Evolutionary conservation across 1,284 basidiomycete species (phyloP).

Genomic region (Cutaneotrichosporon daszewskae): DNA sequence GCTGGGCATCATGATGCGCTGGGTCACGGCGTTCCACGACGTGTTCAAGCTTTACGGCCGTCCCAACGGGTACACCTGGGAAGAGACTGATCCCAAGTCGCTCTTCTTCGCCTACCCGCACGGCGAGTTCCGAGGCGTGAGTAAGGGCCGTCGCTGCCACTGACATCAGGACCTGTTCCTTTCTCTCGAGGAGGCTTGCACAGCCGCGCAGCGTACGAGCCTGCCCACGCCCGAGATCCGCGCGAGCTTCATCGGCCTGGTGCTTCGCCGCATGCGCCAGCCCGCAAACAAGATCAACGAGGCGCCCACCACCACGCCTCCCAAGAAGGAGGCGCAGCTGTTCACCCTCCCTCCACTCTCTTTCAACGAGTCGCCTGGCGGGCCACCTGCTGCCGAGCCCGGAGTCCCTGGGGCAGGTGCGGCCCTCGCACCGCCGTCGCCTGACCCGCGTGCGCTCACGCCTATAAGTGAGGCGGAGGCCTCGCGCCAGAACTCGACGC

Average conservation of each 20-base stretch:
- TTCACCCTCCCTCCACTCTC: constrained; percentile 38
- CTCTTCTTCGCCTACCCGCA: constrained; percentile 46
- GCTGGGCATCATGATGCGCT: constrained; percentile 81
- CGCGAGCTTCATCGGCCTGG: constrained; percentile 58
- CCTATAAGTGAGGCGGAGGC: constrained; percentile 55
- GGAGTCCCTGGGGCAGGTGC: neutral
- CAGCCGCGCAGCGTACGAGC: constrained; percentile 68
- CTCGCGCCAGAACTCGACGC: constrained; percentile 16
- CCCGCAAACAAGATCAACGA: constrained; percentile 4
- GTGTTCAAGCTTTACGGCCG: constrained; percentile 77
- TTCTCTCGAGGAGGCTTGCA: constrained; percentile 74
- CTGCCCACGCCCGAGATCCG: constrained; percentile 62
- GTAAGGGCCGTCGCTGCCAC: constrained; percentile 18
- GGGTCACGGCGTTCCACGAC: constrained; percentile 84
- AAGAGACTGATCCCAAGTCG: constrained; percentile 62
- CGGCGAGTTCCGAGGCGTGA: constrained; percentile 33
- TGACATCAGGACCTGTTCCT: constrained; percentile 85
- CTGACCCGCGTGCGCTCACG: constrained; percentile 42
- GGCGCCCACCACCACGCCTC: constrained; percentile 1
- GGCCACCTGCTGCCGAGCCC: neutral
- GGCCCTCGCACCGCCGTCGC: neutral
- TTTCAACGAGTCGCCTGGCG: constrained; percentile 18
- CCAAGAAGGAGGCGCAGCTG: neutral
- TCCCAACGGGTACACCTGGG: constrained; percentile 76
- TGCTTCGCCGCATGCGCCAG: constrained; percentile 58